A percentile compares a stretch with the other conserved stretches of the same genome.
Conservation (phyloP, 2,329 filamentous ascomycete species). For the Cladosporium halotolerans region DNA sequence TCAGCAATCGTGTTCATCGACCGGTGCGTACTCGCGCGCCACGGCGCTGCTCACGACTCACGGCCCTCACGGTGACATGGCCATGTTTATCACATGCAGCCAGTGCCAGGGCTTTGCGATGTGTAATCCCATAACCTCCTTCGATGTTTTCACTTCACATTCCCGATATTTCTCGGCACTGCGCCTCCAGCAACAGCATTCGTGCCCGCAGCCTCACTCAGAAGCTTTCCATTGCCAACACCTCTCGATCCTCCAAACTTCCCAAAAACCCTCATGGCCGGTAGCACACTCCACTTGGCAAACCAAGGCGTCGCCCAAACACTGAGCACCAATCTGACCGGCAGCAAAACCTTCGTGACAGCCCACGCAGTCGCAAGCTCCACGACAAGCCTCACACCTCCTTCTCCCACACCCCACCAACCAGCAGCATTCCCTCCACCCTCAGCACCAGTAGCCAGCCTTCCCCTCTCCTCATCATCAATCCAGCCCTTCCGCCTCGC, state of each 20-base stretch:
- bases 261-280: constrained; percentile 36
- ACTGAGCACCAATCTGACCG: constrained; percentile 68
- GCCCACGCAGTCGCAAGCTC: constrained; percentile 83
- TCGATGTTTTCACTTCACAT: constrained; percentile 1
- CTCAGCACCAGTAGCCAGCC: constrained; percentile 23
- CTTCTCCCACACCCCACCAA: constrained; percentile 35
- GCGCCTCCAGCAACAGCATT: constrained; percentile 30
- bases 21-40: too few relatives aligned
- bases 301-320: constrained; percentile 92
- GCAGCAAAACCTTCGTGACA: constrained; percentile 78
- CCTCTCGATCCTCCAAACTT: constrained; percentile 30
- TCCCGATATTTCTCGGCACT: constrained; percentile 20
- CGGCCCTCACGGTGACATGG: too few relatives aligned
- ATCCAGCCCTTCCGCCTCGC: constrained; percentile 79
- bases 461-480: constrained; percentile 35
- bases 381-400: constrained; percentile 50
- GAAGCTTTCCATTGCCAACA: background rate
- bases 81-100: too few relatives aligned
- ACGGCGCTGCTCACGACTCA: too few relatives aligned
- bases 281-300: constrained; percentile 58
- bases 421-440: constrained; percentile 13
- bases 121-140: too few relatives aligned
- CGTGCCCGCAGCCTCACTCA: constrained; percentile 27
- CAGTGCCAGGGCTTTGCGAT: too few relatives aligned
- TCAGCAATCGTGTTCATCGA: too few relatives aligned